phyloP scores from a whole-genome alignment of 140 eudicot species.

The Oenanthe javanica region DNA sequence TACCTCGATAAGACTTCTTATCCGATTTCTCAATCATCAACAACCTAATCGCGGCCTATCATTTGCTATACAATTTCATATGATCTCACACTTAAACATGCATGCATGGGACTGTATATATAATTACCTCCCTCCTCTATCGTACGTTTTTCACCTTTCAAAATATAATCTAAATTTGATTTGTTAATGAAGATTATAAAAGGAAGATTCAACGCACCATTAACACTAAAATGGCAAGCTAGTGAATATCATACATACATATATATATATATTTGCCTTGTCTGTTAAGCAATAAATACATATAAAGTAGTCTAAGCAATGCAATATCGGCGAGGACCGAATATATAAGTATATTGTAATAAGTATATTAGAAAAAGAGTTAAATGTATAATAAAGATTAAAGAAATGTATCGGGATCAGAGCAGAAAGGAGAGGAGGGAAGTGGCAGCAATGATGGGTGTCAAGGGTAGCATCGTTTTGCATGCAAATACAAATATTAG shows the following conservation, averaged over 20 bases:
- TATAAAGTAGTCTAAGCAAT: no score
- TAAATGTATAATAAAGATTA: neutral
- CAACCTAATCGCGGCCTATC: no score
- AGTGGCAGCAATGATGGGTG: slow-evolving; percentile 16
- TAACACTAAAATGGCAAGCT: neutral
- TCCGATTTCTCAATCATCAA: no score
- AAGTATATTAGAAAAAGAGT: no score
- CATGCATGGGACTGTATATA: neutral
- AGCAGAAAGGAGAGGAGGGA: slow-evolving; percentile 6
- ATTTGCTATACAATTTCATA: no score
- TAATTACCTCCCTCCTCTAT: neutral
- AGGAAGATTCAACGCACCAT: neutral
- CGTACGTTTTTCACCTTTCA: neutral
- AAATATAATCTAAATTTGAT: neutral
- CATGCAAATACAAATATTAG: neutral
- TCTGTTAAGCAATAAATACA: neutral
- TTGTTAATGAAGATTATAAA: neutral
- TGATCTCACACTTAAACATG: neutral
- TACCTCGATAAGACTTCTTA: no score
- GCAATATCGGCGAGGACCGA: no score
- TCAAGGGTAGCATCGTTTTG: slow-evolving; percentile 14
- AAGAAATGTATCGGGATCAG: slow-evolving; percentile 15
- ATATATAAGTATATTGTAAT: no score
- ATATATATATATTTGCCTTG: neutral
- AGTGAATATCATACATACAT: neutral